Evolutionary conservation across 2,329 filamentous ascomycete genomes (phyloP).

Genomic region (Chaetomium sp.): DNA sequence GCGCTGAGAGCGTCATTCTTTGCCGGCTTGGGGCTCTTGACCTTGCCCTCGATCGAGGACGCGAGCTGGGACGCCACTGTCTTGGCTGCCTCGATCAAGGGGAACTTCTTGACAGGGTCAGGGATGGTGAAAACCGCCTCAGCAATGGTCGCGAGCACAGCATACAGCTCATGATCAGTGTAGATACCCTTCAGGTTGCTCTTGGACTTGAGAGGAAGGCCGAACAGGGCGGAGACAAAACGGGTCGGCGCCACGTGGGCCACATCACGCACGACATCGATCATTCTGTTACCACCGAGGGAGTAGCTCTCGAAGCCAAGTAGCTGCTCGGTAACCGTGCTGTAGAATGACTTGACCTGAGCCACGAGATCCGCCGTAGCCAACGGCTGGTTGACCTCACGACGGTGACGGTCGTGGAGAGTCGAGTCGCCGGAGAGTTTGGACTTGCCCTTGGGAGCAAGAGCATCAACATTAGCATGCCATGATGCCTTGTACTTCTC

Average conservation of each 20-base stretch:
- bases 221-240: conserved; percentile 65
- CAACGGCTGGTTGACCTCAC: conserved; percentile 59
- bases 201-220: conserved; percentile 66
- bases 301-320: conserved; percentile 66
- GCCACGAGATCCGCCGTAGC: conserved; percentile 63
- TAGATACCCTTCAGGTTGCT: conserved; percentile 62
- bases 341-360: conserved; percentile 68
- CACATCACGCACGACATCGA: conserved; percentile 72
- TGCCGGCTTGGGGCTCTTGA: conserved; percentile 58
- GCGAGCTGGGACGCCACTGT: conserved; percentile 62
- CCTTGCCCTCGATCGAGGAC: conserved; percentile 62
- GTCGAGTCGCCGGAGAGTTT: conserved; percentile 57
- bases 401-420: conserved; percentile 53
- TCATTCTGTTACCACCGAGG: conserved; percentile 61
- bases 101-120: conserved; percentile 68
- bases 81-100: conserved; percentile 60
- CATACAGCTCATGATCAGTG: conserved; percentile 59
- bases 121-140: conserved; percentile 66
- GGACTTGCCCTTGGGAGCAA: conserved; percentile 61
- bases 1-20: conserved; percentile 60
- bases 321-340: conserved; percentile 61
- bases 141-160: conserved; percentile 67
- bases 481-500: conserved; percentile 66
- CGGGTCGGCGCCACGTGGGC: conserved; percentile 67
- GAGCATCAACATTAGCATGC: conserved; percentile 62